Evolutionary conservation across 208 protist genomes (phyloP).

Genomic region (Trypanosoma caninum): DNA sequence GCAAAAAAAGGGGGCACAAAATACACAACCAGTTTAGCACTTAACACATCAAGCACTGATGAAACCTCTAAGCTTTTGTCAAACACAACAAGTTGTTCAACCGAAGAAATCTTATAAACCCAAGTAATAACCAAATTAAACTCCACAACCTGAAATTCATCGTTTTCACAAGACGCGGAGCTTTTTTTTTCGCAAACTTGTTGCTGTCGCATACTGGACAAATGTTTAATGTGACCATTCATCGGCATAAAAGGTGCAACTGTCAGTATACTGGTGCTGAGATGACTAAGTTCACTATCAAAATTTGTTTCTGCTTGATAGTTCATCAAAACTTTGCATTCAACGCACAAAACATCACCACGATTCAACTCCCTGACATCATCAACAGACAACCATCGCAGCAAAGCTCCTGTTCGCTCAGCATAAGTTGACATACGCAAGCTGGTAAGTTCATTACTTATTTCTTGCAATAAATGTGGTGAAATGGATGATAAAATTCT

Average conservation of each 20-base stretch:
- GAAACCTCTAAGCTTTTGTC: not conserved
- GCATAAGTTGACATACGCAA: not conserved
- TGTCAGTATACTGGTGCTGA: too few relatives aligned
- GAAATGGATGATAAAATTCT: not conserved
- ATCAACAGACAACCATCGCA: not conserved
- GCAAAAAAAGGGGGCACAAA: not conserved
- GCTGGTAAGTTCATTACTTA: not conserved
- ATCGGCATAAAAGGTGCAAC: too few relatives aligned
- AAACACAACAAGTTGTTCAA: slow-evolving; percentile 1
- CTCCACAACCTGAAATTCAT: not conserved
- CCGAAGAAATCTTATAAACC: not conserved
- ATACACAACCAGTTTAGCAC: not conserved
- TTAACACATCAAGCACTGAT: not conserved
- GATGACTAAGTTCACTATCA: too few relatives aligned
- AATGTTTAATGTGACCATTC: too few relatives aligned
- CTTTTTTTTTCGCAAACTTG: not conserved
- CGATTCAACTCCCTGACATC: not conserved
- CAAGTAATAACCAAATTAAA: not conserved
- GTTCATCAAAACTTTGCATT: not conserved
- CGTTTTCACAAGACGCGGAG: not conserved
- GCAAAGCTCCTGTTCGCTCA: not conserved
- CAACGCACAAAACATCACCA: not conserved
- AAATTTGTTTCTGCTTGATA: not conserved
- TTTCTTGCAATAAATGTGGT: not conserved
- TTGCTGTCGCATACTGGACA: not conserved